phyloP scores from a whole-genome alignment of 2,329 filamentous ascomycete species.

The Ilyonectria destructans region DNA sequence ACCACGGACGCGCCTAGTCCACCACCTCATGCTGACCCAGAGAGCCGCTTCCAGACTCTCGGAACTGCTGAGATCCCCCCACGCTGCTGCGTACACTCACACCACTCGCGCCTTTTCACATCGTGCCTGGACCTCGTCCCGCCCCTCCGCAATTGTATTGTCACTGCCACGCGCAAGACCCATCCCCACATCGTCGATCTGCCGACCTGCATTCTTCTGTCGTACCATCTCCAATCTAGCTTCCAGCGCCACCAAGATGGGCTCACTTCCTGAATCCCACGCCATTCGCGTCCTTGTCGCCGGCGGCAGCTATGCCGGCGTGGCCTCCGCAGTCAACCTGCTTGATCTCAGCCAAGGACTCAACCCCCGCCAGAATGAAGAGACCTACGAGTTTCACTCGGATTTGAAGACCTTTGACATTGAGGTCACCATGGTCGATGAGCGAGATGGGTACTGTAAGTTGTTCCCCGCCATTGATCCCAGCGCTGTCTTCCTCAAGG shows the following conservation, averaged over 20 bases:
- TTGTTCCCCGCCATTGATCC: constrained; percentile 26
- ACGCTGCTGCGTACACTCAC: constrained; percentile 23
- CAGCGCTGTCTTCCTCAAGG: not conserved
- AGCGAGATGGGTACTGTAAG: constrained; percentile 88
- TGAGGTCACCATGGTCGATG: constrained; percentile 83
- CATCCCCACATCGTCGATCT: constrained; percentile 18
- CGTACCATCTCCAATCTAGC: constrained; percentile 29
- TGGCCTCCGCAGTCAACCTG: constrained; percentile 78
- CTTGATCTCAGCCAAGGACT: constrained; percentile 75
- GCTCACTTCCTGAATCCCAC: constrained; percentile 49
- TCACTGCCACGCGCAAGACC: constrained; percentile 24
- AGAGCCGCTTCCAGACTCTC: constrained; percentile 37
- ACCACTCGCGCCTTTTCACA: constrained; percentile 26
- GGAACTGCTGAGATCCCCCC: constrained; percentile 36
- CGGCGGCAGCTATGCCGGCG: constrained; percentile 82
- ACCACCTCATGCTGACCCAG: constrained; percentile 42
- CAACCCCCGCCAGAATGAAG: constrained; percentile 61
- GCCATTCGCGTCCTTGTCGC: constrained; percentile 75
- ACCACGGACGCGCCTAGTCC: constrained; percentile 17
- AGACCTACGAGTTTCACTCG: constrained; percentile 58
- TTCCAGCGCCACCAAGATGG: constrained; percentile 48
- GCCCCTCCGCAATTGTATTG: constrained; percentile 21
- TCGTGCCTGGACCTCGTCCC: constrained; percentile 25
- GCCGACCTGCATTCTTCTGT: constrained; percentile 24
- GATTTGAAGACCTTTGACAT: constrained; percentile 68